Base-by-base conservation (phyloP, 148 eudicot species). In the Rhododendron mucronatum region DNA sequence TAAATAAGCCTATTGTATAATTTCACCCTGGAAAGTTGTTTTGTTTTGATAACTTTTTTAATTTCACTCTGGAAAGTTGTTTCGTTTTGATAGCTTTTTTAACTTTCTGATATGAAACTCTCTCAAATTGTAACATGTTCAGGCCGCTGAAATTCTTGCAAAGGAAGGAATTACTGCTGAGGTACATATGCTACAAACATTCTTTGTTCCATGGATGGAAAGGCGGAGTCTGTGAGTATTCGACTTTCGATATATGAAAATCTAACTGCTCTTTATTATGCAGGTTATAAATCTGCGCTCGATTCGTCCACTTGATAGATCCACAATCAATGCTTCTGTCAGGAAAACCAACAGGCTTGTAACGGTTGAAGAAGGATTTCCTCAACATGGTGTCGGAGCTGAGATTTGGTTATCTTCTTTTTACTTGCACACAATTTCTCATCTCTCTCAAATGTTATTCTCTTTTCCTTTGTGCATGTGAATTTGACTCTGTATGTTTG, bases 321-420 rank as follows among this genome's bases (percentile, higher is more conserved):
- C 94, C 75, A 91, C 96, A 78, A 95, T 96, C 84, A 95, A 95
- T 75, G 94, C 92, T 83, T 96, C 98, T 57, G 96, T 96, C 50
- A 93, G 98, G 90, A 96, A 95, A 90, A 96, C 98, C 44, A 96
- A 91, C 90, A 89, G 98, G 84, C 93, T 96, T 55, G 91, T 96
- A 50, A 96, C 98, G 13, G 85, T 95, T 37, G 98, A 96, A 89
- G 98, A 96, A 86, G 98, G 98, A 69, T 95, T 93, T 87, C 98
- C 99, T 51, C 99, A 95, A 69, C 99, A 95, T 85, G 98, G 98
- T 86, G 97, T 96, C 76, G 98, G 99, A 20, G 99, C 96, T 76
- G 96, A 96, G 92, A 94, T 94, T 90, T 95, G 96, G 98, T 95
- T 48, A 82, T 11, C 44, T 47, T 85, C 73, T 74, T 39, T 65